A percentile compares a stretch with the other conserved stretches of the same genome.
These are phyloP conservation scores for Pestalotiopsis fici DNA, from an alignment of 2,329 filamentous ascomycete species.

Conservation along the genomic window DNA sequence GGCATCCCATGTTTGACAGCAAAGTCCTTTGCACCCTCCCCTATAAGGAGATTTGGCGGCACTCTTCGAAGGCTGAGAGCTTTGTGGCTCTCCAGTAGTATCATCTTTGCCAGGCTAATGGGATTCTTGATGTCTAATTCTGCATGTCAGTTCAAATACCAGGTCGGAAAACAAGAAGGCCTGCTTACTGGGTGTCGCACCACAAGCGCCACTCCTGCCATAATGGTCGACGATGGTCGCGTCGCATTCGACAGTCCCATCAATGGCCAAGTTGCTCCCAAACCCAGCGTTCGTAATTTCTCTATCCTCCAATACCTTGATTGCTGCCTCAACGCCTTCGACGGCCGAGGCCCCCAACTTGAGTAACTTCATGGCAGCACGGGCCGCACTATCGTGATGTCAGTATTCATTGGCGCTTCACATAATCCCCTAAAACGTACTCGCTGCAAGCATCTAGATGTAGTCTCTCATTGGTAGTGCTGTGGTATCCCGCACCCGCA, in stretches of 20 bases:
- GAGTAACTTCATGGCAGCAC: slow-evolving; percentile 78
- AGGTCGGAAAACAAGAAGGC: background rate
- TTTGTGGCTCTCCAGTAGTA: slow-evolving; percentile 76
- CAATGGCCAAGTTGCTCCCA: slow-evolving; percentile 90
- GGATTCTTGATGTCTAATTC: slow-evolving; percentile 84
- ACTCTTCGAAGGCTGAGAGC: slow-evolving; percentile 84
- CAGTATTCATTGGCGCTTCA: background rate
- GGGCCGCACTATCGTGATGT: slow-evolving; percentile 69
- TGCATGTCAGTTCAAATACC: background rate
- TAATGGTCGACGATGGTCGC: slow-evolving; percentile 89
- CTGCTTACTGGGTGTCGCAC: slow-evolving; percentile 81
- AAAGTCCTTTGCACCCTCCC: slow-evolving; percentile 83
- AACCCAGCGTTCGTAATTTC: slow-evolving; percentile 97
- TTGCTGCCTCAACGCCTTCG: slow-evolving; percentile 86
- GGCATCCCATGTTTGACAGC: slow-evolving; percentile 77
- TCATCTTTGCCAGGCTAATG: slow-evolving; percentile 79
- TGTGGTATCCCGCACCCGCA: slow-evolving; percentile 93
- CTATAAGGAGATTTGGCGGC: slow-evolving; percentile 88
- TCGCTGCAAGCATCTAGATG: slow-evolving; percentile 87
- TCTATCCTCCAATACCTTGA: slow-evolving; percentile 85
- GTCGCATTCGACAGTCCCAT: slow-evolving; percentile 92
- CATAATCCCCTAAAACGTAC: slow-evolving; percentile 53
- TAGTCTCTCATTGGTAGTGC: slow-evolving; percentile 77
- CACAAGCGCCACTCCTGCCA: slow-evolving; percentile 89
- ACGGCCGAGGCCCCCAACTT: slow-evolving; percentile 77